Evolutionary conservation across 768 basidiomycete species (phyloP).

Genomic region (Brasilioporus rufonigricans): DNA sequence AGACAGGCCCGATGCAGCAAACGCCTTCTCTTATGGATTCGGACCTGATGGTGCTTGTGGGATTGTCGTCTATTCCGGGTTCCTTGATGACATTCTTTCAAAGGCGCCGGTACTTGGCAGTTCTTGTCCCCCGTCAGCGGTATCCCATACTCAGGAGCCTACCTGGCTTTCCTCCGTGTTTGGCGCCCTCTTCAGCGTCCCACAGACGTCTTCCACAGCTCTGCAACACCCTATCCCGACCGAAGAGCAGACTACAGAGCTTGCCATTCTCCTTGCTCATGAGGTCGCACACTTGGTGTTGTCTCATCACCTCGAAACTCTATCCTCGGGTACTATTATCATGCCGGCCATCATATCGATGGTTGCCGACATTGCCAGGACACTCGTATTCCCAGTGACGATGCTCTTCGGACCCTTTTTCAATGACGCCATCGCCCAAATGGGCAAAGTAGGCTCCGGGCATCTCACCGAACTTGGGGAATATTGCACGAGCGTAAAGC

Average conservation of each 20-base stretch:
- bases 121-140: conserved; percentile 26
- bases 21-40: conserved; percentile 96
- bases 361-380: conserved; percentile 68
- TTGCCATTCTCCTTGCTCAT: conserved; percentile 90
- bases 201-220: conserved; percentile 31
- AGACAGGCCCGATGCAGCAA: conserved; percentile 77
- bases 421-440: conserved; percentile 85
- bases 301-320: conserved; percentile 87
- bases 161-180: conserved; percentile 52
- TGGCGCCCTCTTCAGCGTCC: conserved; percentile 36
- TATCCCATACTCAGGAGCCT: conserved; percentile 20
- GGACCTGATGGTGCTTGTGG: conserved; percentile 90
- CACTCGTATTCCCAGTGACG: conserved; percentile 83
- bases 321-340: conserved; percentile 82
- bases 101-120: conserved; percentile 28
- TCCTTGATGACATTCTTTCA: conserved; percentile 81
- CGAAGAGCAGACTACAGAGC: conserved; percentile 77
- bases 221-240: conserved; percentile 57
- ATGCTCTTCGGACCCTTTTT: conserved; percentile 94
- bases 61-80: conserved; percentile 92
- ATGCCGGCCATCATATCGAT: conserved; percentile 80
- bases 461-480: conserved; percentile 72
- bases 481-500: conserved; percentile 72
- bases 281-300: conserved; percentile 91
- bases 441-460: conserved; percentile 74